These are phyloP conservation scores for Yamadazyma triangularis DNA, from an alignment of 1,139 yeast species.

Conservation along the genomic window DNA sequence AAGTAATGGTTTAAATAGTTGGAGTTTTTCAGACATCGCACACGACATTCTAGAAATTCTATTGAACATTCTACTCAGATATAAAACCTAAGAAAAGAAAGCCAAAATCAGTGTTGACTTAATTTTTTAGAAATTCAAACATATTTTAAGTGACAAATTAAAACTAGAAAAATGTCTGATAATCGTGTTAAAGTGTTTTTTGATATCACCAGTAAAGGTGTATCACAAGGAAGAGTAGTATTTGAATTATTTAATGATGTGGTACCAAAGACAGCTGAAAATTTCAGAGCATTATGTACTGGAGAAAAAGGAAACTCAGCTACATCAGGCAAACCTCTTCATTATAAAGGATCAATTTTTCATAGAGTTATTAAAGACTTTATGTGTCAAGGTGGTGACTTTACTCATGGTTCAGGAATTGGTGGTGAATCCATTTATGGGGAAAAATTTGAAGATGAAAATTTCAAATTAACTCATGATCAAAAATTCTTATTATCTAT, in stretches of 20 bases:
- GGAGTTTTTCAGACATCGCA: too few species aligned
- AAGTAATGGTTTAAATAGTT: too few species aligned
- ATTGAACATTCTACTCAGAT: too few species aligned
- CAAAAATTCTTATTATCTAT: slow-evolving; percentile 85
- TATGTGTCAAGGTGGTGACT: slow-evolving; percentile 98
- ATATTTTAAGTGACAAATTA: too few species aligned
- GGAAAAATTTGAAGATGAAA: slow-evolving; percentile 92
- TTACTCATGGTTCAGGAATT: slow-evolving; percentile 82
- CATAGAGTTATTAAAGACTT: slow-evolving; percentile 90
- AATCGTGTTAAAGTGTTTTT: slow-evolving; percentile 56
- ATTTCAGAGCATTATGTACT: slow-evolving; percentile 85
- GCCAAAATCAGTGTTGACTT: too few species aligned
- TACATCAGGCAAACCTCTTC: slow-evolving; percentile 55
- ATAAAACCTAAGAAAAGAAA: too few species aligned
- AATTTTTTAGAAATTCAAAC: too few species aligned
- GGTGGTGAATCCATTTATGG: slow-evolving; percentile 97
- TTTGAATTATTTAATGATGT: slow-evolving; percentile 74
- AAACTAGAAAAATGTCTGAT: slow-evolving; percentile 6
- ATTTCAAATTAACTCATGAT: slow-evolving; percentile 71
- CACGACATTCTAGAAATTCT: too few species aligned
- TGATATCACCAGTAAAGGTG: slow-evolving; percentile 67
- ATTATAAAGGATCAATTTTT: slow-evolving; percentile 76
- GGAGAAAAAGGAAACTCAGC: slow-evolving; percentile 78
- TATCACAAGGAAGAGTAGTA: slow-evolving; percentile 64
- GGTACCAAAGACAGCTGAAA: slow-evolving; percentile 91